Conservation (phyloP, 768 basidiomycete species). For the Mrakia hoshinonis region DNA sequence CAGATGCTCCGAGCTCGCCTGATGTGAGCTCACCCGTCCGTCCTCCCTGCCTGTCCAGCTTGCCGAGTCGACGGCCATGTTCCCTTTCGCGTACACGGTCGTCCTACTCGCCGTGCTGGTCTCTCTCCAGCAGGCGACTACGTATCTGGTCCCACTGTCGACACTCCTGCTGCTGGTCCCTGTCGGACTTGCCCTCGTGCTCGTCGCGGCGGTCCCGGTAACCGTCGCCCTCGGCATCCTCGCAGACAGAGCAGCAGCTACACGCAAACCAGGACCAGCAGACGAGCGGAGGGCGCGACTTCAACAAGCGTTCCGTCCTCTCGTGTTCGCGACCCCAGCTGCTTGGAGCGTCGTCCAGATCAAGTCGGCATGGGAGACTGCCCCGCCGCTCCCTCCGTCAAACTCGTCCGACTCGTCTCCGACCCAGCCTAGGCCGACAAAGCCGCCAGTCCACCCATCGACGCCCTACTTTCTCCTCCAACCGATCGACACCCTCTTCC, state of each 20-base stretch:
- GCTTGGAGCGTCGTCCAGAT: slow-evolving; percentile 88
- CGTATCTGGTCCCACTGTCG: slow-evolving; percentile 15
- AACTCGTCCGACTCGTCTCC: not conserved
- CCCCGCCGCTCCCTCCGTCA: slow-evolving; percentile 53
- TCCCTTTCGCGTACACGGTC: not conserved
- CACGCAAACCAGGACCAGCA: not conserved
- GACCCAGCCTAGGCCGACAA: not conserved
- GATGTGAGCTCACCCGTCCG: not conserved
- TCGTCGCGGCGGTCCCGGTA: slow-evolving; percentile 11
- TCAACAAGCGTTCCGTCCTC: slow-evolving; percentile 55
- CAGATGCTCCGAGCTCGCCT: too few species aligned
- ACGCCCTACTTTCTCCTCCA: slow-evolving; percentile 55
- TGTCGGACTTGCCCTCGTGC: not conserved
- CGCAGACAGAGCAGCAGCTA: not conserved
- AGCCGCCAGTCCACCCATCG: slow-evolving; percentile 55
- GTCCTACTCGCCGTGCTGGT: slow-evolving; percentile 16
- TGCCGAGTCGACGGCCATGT: not conserved
- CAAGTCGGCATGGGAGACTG: slow-evolving; percentile 81
- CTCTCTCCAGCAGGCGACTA: slow-evolving; percentile 13
- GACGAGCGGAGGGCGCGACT: not conserved
- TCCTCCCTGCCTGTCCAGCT: not conserved
- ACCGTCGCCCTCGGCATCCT: slow-evolving; percentile 6
- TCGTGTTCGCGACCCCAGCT: slow-evolving; percentile 82
- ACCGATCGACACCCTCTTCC: slow-evolving; percentile 68
- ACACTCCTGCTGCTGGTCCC: slow-evolving; percentile 15